Conservation (phyloP, 2,329 filamentous ascomycete genomes). For the Claviceps sp. region DNA sequence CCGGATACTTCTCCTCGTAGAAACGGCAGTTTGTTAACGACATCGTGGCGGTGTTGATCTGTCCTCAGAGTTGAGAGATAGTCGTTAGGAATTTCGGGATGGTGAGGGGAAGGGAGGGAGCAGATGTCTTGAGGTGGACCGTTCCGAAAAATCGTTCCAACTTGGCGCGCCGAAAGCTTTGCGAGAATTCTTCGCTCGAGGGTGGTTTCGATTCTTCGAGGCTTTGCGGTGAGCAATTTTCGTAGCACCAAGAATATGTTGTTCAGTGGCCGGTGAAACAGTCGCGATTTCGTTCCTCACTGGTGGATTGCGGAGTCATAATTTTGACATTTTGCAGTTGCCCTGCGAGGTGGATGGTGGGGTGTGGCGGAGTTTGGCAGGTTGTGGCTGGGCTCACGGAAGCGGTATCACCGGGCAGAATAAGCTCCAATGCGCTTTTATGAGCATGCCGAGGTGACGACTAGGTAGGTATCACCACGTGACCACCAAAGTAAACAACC, state of each 20-base stretch:
- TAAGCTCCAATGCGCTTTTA: conserved; percentile 4
- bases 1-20: conserved; percentile 87
- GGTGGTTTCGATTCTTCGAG: background rate
- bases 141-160: conserved; percentile 9
- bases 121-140: conserved; percentile 15
- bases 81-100: conserved; percentile 9
- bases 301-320: conserved; percentile 2
- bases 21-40: conserved; percentile 94
- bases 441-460: background rate
- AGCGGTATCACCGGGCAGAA: conserved; percentile 21
- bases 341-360: conserved; percentile 10
- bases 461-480: conserved; percentile 19
- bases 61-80: conserved; percentile 14
- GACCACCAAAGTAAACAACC: conserved; percentile 25
- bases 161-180: background rate
- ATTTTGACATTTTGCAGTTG: conserved; percentile 29
- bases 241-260: background rate
- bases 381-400: conserved; percentile 19
- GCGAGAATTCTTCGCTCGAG: background rate
- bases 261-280: background rate
- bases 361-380: conserved; percentile 27
- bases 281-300: background rate
- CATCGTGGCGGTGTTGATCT: conserved; percentile 58
- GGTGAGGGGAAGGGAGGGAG: background rate
- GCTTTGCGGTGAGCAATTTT: background rate